phyloP scores from a whole-genome alignment of 192 early-diverging fungal species.

The Coemansia reversa region DNA sequence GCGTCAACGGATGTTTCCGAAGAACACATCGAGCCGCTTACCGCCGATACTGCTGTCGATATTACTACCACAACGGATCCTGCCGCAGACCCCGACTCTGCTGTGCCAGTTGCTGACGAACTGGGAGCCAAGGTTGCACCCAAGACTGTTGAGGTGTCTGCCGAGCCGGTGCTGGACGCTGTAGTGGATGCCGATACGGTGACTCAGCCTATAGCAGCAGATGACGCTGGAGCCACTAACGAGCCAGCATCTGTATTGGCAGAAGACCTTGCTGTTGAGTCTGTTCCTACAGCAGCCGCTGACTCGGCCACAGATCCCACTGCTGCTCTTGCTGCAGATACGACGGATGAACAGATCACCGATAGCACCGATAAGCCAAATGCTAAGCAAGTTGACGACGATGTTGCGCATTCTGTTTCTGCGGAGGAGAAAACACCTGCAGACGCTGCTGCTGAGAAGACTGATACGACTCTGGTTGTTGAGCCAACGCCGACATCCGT shows the following conservation, averaged over 20 bases:
- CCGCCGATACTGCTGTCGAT: not conserved
- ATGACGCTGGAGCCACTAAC: not conserved
- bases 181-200: not conserved
- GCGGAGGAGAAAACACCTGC: not conserved
- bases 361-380: no score
- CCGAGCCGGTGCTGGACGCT: not conserved
- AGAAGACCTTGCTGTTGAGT: not conserved
- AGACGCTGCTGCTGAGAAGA: constrained; percentile 7
- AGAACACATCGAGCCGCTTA: no score
- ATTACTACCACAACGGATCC: not conserved
- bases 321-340: not conserved
- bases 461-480: not conserved
- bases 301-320: not conserved
- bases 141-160: not conserved
- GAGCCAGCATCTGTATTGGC: not conserved
- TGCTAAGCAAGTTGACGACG: no score
- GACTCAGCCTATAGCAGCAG: not conserved
- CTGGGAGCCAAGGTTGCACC: not conserved
- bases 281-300: not conserved
- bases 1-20: no score
- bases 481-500: not conserved
- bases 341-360: no score
- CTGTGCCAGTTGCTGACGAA: not conserved
- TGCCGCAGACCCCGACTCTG: not conserved
- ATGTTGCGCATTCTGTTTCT: no score